Conservation (phyloP, 2,329 filamentous ascomycete genomes). For the Plectosphaerella plurivora region DNA sequence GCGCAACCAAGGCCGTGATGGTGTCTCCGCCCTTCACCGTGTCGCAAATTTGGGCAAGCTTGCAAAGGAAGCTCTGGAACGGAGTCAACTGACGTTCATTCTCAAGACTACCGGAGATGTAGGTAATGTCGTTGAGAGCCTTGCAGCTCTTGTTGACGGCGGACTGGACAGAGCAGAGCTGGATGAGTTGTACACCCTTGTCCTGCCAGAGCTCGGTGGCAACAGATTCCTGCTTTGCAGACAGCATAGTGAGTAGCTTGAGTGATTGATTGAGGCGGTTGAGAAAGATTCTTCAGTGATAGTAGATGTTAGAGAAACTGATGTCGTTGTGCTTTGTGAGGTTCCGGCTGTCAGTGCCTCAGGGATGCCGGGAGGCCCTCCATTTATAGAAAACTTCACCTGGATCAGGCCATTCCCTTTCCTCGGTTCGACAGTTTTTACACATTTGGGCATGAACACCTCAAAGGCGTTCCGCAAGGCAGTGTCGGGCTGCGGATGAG, state of each 20-base stretch:
- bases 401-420: too few relatives aligned
- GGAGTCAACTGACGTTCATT: background rate
- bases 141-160: slow-evolving; percentile 6
- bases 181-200: slow-evolving; percentile 1
- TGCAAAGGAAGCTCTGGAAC: slow-evolving; percentile 7
- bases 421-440: too few relatives aligned
- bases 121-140: slow-evolving; percentile 1
- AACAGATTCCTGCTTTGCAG: background rate
- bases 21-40: slow-evolving; percentile 5
- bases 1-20: slow-evolving; percentile 5
- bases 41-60: slow-evolving; percentile 12
- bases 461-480: background rate
- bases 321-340: background rate
- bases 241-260: background rate
- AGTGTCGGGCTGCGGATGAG: background rate
- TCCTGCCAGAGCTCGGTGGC: background rate
- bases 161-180: background rate
- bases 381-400: background rate
- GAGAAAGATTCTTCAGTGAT: background rate
- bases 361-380: background rate
- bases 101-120: slow-evolving; percentile 8
- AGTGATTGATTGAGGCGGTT: background rate
- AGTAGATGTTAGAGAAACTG: too few relatives aligned
- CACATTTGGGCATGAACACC: background rate
- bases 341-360: background rate